Evolutionary conservation across 2,329 filamentous ascomycete genomes (phyloP).

Genomic region (Trichoderma semiorbis): DNA sequence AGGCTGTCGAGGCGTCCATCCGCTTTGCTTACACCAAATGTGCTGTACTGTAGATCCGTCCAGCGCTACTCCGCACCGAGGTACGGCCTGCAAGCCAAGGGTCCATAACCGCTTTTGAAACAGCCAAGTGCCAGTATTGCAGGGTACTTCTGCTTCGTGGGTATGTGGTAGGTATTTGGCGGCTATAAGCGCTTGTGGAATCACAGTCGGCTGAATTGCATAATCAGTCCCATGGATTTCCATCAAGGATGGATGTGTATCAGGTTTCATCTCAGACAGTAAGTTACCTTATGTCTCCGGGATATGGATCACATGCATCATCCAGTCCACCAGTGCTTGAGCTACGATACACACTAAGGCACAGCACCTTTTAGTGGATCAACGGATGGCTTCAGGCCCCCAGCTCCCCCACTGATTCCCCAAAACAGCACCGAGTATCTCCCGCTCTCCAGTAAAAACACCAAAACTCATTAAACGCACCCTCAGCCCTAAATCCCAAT

Average conservation of each 20-base stretch:
- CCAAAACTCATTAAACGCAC: not conserved
- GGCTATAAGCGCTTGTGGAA: not conserved
- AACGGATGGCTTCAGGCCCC: not conserved
- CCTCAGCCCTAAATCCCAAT: not conserved
- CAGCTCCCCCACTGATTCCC: not conserved
- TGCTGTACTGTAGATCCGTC: slow-evolving; percentile 1
- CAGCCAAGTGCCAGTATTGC: not conserved
- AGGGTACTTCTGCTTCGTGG: not conserved
- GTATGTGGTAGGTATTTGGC: not conserved
- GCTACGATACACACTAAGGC: not conserved
- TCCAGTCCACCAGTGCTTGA: not conserved
- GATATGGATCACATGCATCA: not conserved
- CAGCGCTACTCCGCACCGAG: slow-evolving; percentile 9
- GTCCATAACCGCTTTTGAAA: not conserved
- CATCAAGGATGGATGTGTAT: not conserved
- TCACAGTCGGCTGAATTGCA: not conserved
- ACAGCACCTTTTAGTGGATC: not conserved
- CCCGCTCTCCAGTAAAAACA: not conserved
- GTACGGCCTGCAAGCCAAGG: not conserved
- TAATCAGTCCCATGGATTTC: not conserved
- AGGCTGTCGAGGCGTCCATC: not conserved
- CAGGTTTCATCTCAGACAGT: not conserved
- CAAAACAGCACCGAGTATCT: not conserved
- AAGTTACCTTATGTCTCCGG: not conserved
- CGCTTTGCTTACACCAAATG: not conserved